Evolutionary conservation across 2,329 filamentous ascomycete species (phyloP), one percentile per base, ranked within the genome.

Genomic region (Colletotrichum coccodes): DNA sequence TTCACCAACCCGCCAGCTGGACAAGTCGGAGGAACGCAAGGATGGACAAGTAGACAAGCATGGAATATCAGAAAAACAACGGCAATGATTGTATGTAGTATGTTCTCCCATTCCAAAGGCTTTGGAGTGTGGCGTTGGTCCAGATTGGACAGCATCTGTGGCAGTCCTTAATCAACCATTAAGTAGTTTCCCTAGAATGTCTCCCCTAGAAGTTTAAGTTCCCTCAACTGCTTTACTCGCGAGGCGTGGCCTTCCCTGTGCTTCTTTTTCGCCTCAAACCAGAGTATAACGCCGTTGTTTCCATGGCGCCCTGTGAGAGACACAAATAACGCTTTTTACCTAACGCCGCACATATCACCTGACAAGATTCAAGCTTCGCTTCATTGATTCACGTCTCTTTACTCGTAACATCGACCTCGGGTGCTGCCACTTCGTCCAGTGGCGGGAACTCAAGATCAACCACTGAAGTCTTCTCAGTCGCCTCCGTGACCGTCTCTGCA

Each of bases 361-460:
- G 4, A 28, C 3, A 7, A 30, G 16, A 6, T 8, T 28, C 16
- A 18, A 7, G 7, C 12, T 36, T 6, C 46, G 7, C 3, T 12
- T 2, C 18, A 16, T 7, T 6, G n/a, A 7, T 8, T 32, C 54
- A 69, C 28, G 28, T 50, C 16, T 69, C 61, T 12, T 65, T 60
- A 18, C 32, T 56, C 44, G 28, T 28, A 46, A 38, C 18, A 1
- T 30, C 61, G 9, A 16, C 34, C 21, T 65, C 61, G 21, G 49
- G 62, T 18, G 49, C 21, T 30, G 34, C 18, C 16, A 28, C 75
- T 49, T 73, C 62, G 1, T 75, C 71, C n/a, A 79, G 66, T 2
- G 77, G 75, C 9, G 78, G 79, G 30, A 79, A 78, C 32, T 80
- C 75, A n/a, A 70, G 42, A 23, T 84, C 80, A 26, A 80, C 72